Evolutionary conservation across 1,139 yeast species (phyloP).

Genomic region (Blastobotrys capitulatus): DNA sequence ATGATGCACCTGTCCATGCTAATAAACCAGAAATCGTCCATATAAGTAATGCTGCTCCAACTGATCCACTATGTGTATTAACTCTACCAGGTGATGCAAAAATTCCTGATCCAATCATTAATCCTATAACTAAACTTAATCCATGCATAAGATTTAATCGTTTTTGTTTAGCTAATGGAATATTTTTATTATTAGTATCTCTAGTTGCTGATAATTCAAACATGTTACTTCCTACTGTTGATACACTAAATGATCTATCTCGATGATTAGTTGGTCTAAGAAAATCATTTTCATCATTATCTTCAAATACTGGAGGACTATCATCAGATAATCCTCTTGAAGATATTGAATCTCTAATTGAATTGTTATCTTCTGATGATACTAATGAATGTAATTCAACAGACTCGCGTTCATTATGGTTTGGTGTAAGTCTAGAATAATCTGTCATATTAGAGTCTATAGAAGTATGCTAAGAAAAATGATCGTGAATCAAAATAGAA

Average conservation of each 20-base stretch:
- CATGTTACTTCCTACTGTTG: slow-evolving; percentile 30
- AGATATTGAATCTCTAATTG: slow-evolving; percentile 17
- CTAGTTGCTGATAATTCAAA: slow-evolving; percentile 29
- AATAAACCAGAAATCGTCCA: slow-evolving; percentile 39
- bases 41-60: slow-evolving; percentile 35
- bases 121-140: slow-evolving; percentile 37
- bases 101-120: slow-evolving; percentile 42
- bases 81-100: slow-evolving; percentile 41
- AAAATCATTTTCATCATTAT: slow-evolving; percentile 8
- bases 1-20: slow-evolving; percentile 43
- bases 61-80: slow-evolving; percentile 36
- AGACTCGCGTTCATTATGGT: slow-evolving; percentile 24
- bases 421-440: slow-evolving; percentile 1
- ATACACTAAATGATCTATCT: slow-evolving; percentile 23
- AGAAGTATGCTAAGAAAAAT: background rate
- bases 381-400: slow-evolving; percentile 35
- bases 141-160: slow-evolving; percentile 35
- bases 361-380: slow-evolving; percentile 26
- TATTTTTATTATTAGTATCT: slow-evolving; percentile 22
- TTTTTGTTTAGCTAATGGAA: slow-evolving; percentile 33
- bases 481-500: no score
- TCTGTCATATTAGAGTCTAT: background rate
- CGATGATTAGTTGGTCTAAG: slow-evolving; percentile 6
- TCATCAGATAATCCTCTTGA: slow-evolving; percentile 25
- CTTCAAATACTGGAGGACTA: slow-evolving; percentile 15